A percentile compares a stretch with the other conserved stretches of the same genome.
Conservation (phyloP, 2,329 filamentous ascomycete species). For the Ophiostoma tasmaniense region DNA sequence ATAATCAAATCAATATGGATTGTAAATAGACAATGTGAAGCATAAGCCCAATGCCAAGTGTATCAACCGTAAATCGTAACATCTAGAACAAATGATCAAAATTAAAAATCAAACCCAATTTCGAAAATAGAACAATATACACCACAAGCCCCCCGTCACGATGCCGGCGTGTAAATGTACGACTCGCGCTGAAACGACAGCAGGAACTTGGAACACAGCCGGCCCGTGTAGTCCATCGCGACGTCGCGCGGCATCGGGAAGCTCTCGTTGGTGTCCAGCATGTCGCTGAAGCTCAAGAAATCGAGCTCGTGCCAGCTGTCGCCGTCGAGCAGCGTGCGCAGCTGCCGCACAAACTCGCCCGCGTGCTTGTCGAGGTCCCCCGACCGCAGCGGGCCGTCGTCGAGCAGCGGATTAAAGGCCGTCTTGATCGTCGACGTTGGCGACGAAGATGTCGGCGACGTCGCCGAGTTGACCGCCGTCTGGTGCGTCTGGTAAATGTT, state of each 20-base stretch:
- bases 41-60: not conserved
- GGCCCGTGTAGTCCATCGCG: conserved; percentile 43
- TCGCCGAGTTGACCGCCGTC: conserved; percentile 28
- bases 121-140: not conserved
- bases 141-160: not conserved
- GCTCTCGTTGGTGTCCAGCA: conserved; percentile 6
- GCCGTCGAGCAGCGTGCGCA: conserved; percentile 36
- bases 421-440: conserved; percentile 13
- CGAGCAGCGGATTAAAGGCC: conserved; percentile 49
- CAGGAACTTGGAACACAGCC: conserved; percentile 45
- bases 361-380: conserved; percentile 36
- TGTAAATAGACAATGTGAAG: no score
- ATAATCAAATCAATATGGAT: not conserved
- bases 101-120: not conserved
- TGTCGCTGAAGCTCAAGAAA: conserved; percentile 8
- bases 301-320: conserved; percentile 23
- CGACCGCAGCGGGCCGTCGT: conserved; percentile 34
- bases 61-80: not conserved
- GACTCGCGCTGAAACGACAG: conserved; percentile 37
- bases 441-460: conserved; percentile 26
- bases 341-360: conserved; percentile 17
- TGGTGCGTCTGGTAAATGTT: conserved; percentile 51
- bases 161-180: conserved; percentile 16
- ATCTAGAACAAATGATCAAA: not conserved
- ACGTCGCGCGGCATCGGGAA: conserved; percentile 30